These are phyloP conservation scores for Komagataea norvegica DNA, from an alignment of 1,139 yeast species.

Conservation along the genomic window DNA sequence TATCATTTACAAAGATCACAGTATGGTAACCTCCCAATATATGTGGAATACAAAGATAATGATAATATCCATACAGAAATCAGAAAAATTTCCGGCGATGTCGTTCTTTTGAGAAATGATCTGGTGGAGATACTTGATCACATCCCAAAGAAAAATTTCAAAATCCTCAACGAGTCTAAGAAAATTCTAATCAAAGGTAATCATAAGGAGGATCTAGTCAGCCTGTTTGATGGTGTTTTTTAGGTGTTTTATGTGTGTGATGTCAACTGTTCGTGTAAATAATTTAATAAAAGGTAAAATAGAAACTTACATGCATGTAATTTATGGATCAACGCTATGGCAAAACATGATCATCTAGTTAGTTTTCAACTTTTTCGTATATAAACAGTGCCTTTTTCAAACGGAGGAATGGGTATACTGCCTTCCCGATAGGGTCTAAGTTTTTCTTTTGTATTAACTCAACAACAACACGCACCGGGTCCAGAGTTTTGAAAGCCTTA, in stretches of 20 bases:
- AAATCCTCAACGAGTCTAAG: slow-evolving; percentile 32
- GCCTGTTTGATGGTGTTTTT: slow-evolving; percentile 16
- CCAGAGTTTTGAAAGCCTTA: slow-evolving; percentile 18
- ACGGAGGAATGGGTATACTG: slow-evolving; percentile 23
- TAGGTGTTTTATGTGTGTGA: slow-evolving; percentile 4
- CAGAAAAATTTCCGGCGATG: slow-evolving; percentile 59
- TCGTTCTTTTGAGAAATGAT: slow-evolving; percentile 53
- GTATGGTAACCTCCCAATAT: slow-evolving; percentile 66
- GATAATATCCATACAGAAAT: slow-evolving; percentile 54
- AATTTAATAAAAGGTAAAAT: too few relatives aligned
- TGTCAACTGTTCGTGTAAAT: slow-evolving; percentile 3
- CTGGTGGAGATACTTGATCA: slow-evolving; percentile 43
- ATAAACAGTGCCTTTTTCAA: slow-evolving; percentile 28
- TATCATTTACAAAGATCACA: slow-evolving; percentile 53
- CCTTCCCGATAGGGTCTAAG: slow-evolving; percentile 13
- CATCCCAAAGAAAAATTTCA: slow-evolving; percentile 41
- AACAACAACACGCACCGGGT: too few relatives aligned
- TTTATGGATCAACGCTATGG: too few relatives aligned
- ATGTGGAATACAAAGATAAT: slow-evolving; percentile 47
- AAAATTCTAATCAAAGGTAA: slow-evolving; percentile 56
- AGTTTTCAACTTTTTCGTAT: slow-evolving; percentile 27
- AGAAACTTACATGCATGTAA: neutral
- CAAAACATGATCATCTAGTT: neutral
- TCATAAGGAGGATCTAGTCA: slow-evolving; percentile 30
- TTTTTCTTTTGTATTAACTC: slow-evolving; percentile 14